A percentile compares a stretch with the other conserved stretches of the same genome.
phyloP scores from a whole-genome alignment of 768 basidiomycete species.

The Tephrocybe rancida region DNA sequence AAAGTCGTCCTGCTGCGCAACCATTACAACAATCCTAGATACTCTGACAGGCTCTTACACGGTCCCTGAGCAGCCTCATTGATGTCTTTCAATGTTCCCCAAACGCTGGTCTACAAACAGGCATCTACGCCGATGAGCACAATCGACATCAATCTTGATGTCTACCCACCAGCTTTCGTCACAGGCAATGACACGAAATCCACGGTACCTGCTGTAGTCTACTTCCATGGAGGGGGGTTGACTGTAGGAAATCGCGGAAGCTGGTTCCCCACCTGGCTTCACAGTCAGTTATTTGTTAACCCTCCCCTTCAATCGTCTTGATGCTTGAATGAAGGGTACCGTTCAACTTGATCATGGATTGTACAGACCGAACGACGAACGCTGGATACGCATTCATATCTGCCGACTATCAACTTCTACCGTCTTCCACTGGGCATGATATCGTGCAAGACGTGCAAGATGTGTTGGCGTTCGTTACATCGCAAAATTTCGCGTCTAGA shows the following conservation, averaged over 20 bases:
- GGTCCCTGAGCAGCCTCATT: neutral
- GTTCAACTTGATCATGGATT: constrained; percentile 5
- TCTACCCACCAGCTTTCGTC: constrained; percentile 21
- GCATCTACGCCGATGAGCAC: neutral
- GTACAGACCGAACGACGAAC: constrained; percentile 44
- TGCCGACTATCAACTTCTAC: constrained; percentile 64
- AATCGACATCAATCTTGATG: constrained; percentile 19
- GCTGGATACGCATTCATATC: constrained; percentile 62
- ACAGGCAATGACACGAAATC: neutral
- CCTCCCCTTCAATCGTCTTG: constrained; percentile 7
- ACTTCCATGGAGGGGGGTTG: constrained; percentile 59
- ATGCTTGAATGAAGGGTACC: constrained; percentile 15
- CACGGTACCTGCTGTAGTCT: constrained; percentile 39
- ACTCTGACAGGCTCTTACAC: no score
- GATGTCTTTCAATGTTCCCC: constrained; percentile 1
- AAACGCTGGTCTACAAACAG: constrained; percentile 23
- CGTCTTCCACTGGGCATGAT: constrained; percentile 55
- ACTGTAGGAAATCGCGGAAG: constrained; percentile 58
- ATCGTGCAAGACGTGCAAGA: constrained; percentile 61
- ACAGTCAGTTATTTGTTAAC: constrained; percentile 39
- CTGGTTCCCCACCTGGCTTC: constrained; percentile 71
- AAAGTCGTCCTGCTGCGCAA: no score
- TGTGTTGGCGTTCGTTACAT: constrained; percentile 48
- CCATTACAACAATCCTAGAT: no score
- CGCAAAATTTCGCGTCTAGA: constrained; percentile 19